phyloP scores from a whole-genome alignment of 805 yeast species.

The Starmera caribaea region DNA sequence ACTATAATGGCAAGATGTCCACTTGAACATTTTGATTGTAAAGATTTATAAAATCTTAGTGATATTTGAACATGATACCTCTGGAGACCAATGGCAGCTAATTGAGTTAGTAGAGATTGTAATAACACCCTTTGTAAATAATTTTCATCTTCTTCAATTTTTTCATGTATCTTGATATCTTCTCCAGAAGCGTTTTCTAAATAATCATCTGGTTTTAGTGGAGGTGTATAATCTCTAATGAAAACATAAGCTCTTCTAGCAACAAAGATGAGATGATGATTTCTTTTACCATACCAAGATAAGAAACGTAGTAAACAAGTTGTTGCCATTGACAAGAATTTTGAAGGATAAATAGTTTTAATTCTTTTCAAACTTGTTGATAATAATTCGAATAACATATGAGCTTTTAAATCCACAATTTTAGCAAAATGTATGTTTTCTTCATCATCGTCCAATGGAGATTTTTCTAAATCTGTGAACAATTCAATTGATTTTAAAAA shows the following conservation, averaged over 20 bases:
- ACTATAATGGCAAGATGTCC: neutral
- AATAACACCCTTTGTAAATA: slow-evolving; percentile 57
- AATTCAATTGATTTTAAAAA: slow-evolving; percentile 64
- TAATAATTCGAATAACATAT: slow-evolving; percentile 58
- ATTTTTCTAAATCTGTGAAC: slow-evolving; percentile 26
- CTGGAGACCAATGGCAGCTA: slow-evolving; percentile 31
- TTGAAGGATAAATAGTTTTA: slow-evolving; percentile 66
- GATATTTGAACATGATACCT: slow-evolving; percentile 18
- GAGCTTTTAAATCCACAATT: slow-evolving; percentile 38
- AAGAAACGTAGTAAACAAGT: slow-evolving; percentile 47
- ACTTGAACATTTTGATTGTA: slow-evolving; percentile 9
- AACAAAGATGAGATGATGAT: slow-evolving; percentile 29
- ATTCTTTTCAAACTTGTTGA: slow-evolving; percentile 49
- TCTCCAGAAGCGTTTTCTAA: slow-evolving; percentile 21
- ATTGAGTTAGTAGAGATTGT: slow-evolving; percentile 49
- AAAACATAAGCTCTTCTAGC: slow-evolving; percentile 58
- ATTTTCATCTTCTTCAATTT: slow-evolving; percentile 43
- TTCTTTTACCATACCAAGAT: slow-evolving; percentile 27
- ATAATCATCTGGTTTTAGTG: slow-evolving; percentile 29
- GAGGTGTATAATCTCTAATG: slow-evolving; percentile 46
- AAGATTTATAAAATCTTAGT: slow-evolving; percentile 16
- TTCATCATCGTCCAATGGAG: neutral
- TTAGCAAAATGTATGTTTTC: slow-evolving; percentile 7
- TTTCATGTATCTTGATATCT: slow-evolving; percentile 29
- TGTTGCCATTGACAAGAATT: slow-evolving; percentile 63